Base-by-base conservation (phyloP, 352 stramenopile genomes). In the Phytopythium kandeliae region DNA sequence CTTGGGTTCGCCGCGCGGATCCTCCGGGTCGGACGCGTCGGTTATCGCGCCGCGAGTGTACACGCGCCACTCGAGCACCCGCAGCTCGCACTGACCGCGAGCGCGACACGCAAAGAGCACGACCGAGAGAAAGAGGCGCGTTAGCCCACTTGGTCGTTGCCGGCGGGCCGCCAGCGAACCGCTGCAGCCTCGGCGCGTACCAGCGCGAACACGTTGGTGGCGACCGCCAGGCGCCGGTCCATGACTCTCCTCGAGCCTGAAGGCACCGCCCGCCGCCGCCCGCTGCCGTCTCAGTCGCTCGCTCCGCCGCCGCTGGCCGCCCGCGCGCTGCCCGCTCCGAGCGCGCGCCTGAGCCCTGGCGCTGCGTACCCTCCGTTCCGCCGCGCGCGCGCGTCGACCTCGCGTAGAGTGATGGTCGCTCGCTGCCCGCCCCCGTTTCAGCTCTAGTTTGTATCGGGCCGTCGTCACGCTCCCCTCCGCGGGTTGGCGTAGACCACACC, bases 1-100 rank as follows among this genome's bases (percentile, higher is more conserved):
- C 38, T 28, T 31, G 21, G 38, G 16, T 13, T 30, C 22, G 21
- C 31, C 7, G 7, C 2, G 31, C 31, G 31, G 31, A 15, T 55
- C 57, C 26, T 55, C 68, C n/a, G 15, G 34, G 30, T 54, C 44
- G 25, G 48, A 63, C 33, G 58, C 51, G 46, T 37, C 62, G 16
- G 17, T 44, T 6, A 15, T 9, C 8, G 15, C 10, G 16, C 17
- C 25, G 3, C 59, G 51, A 41, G 44, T 37, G 44, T 78, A 85
- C 25, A 79, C 70, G 36, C 75, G 71, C 74, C 74, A 85, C 56
- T 83, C 55, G 17, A 85, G 54, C 36, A 64, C 67, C 21, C 58
- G 36, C 35, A 85, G 43, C 15, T 78, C 57, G 25, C 74, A 78
- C 74, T 85, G 59, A 10, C 47, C 28, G 17, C 49, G 40, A 60